Conservation (phyloP, 805 yeast species). For the Suhomyces faveliae region DNA sequence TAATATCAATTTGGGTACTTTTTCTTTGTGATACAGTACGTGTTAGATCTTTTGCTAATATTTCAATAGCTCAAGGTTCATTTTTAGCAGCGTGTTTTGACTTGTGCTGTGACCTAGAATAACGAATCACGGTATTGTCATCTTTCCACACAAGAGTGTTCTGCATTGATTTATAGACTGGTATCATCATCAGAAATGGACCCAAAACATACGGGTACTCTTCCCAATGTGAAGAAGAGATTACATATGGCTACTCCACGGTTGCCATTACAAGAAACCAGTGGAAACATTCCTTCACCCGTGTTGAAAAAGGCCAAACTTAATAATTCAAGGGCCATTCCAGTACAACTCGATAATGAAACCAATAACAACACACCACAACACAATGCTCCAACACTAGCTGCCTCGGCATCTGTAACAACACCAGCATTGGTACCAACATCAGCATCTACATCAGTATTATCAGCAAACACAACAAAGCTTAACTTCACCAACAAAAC, state of each 20-base stretch:
- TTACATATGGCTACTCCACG: slow-evolving; percentile 15
- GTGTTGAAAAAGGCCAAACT: slow-evolving; percentile 30
- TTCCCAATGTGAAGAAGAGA: slow-evolving; percentile 10
- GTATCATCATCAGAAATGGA: neutral
- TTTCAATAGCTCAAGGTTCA: neutral
- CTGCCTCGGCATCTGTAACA: neutral
- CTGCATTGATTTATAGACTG: neutral
- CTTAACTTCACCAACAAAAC: neutral
- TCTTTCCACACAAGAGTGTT: neutral
- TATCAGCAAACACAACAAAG: neutral
- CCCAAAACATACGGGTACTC: neutral
- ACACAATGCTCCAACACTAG: neutral
- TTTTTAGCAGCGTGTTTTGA: neutral
- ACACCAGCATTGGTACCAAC: neutral
- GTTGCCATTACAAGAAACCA: slow-evolving; percentile 41
- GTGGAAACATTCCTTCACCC: slow-evolving; percentile 40
- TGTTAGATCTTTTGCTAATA: neutral
- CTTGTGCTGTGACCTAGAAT: neutral
- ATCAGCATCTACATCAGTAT: neutral
- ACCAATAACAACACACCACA: neutral
- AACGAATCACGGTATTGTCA: neutral
- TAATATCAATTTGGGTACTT: neutral
- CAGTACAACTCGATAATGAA: neutral
- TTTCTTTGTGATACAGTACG: neutral
- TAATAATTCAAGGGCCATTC: slow-evolving; percentile 9